Base-by-base conservation (phyloP, 148 eudicot genomes). In the Camellia lanceoleosa region DNA sequence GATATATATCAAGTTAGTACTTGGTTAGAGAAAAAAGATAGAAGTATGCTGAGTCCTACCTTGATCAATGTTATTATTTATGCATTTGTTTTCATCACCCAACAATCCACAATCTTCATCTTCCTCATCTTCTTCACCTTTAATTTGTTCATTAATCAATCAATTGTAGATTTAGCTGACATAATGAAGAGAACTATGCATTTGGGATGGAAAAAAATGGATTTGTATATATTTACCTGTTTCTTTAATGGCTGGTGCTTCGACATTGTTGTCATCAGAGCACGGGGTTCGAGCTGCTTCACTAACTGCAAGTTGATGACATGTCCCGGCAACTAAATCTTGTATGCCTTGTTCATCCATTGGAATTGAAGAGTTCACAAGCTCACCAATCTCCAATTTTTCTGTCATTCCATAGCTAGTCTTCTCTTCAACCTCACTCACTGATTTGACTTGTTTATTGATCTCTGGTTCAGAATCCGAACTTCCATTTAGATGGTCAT, bases 51-150 rank as follows among this genome's bases (percentile, higher is more conserved):
- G 68, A 8, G 58, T 54, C 80, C 77, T 75, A 74, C 78, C 83
- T 73, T 30, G 80, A 44, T 69, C 79, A 16, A 70, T 11, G 68
- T 59, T 79, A 44, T 72, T 79, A 44, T n/a, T 52, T 52, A 51
- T 68, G 54, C 14, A 67, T 55, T 72, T 73, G 49, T 14, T 30
- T 73, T 77, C 76, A 47, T 30, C 73, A 38, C 41, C 42, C 19
- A 43, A 71, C 9, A 47, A 76, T 44, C 0, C 49, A 51, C 52
- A 49, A 69, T 41, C 62, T 49, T 59, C 52, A 4, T 68, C 76
- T 14, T 76, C 80, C 38, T 72, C 77, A 52, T 68, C 76, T 14
- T 76, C 80, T 49, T 72, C 77, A 52, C 66, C 73, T 71, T 55
- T 75, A 7, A 56, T 51, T 6, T 30, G 38, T 30, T 30, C 38